Evolutionary conservation across 2,329 filamentous ascomycete genomes (phyloP), one percentile per base, ranked within the genome.

Genomic region (Trichophyton simii): DNA sequence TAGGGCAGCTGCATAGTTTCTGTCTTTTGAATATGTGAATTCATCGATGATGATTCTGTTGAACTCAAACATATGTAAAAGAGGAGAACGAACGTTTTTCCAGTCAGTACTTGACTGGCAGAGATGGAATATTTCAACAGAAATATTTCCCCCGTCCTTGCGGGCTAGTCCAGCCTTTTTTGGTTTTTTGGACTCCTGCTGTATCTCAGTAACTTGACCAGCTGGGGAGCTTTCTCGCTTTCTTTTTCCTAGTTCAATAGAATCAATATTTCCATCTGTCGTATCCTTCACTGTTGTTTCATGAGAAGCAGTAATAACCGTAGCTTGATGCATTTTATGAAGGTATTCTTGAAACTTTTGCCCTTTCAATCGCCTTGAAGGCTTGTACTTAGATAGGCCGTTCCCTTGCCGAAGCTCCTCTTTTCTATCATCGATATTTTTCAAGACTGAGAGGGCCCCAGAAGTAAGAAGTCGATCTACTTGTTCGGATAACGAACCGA

Each of bases 31-130:
- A 64, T 86, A 84, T 0, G 84, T 82, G 65, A 83, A 87, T 65
- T 88, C 85, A 63, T 88, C 85, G 1, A 87, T 74, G 1, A 87
- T 78, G 0, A 87, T 62, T 4, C 85, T 77, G 60, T 81, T 80
- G 68, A 82, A 87, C 1, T 73, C 70, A 67, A 87, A 87, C 66
- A 83, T 77, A 63, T 87, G 83, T 0, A 87, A 67, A 0, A 83
- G 68, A 0, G 76, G 75, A 6, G 61, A 66, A 46, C 62, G 69
- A 34, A 76, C 63, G 3, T 61, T 62, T 9, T 63, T 65, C 69
- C 70, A 71, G 25, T 65, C 52, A 18, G 67, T 63, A 13, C 44
- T 36, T 31, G 44, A 62, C 36, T 71, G 68, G 18, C 66, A 65
- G 60, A 73, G 68, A 4, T 65, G 63, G 44, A 68, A 67, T 15